Evolutionary conservation across 2,329 filamentous ascomycete species (phyloP), one percentile per base, ranked within the genome.

Genomic region (Xylaria sp.): DNA sequence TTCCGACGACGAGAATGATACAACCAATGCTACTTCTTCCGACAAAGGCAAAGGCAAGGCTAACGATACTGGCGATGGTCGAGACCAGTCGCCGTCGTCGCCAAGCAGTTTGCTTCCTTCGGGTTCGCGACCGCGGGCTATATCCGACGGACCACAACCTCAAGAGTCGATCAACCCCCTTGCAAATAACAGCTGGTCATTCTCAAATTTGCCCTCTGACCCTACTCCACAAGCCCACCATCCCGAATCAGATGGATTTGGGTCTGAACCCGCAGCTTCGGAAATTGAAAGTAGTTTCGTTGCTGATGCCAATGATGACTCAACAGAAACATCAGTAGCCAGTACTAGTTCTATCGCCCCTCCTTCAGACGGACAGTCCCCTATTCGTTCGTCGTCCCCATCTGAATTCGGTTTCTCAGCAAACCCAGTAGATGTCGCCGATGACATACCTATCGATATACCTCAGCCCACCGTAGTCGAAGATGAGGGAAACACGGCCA

Each of bases 161-260:
- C 80, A 80, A 3, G 79, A 82, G 9, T 78, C 78, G 2, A 80
- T 85, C 63, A 86, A 88, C 60, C 85, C 86, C 0, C 76, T 90
- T 18, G 88, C 84, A 0, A 88, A 88, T 75, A 89, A 89, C 70
- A 90, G 81, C 72, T 91, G 89, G 89, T 85, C 84, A 0, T 90
- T 90, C 72, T 80, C 68, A 20, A 66, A 69, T n/a, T 28, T 73
- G 8, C 48, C 68, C n/a, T n/a, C 62, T 13, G 48, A 71, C 15
- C 32, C 13, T 13, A 10, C 20, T 12, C 2, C 63, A 41, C 44
- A 48, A 32, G 12, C 50, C 46, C 61, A 63, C 57, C 61, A 63
- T 44, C n/a, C 37, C 3, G 51, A 59, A 37, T 46, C 18, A 2
- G 52, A 48, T 28, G 46, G 7, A n/a, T 55, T 55, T 7, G 25